Evolutionary conservation across 2,329 filamentous ascomycete genomes (phyloP), one percentile per base, ranked within the genome.

Genomic region (Xylaria sp.): DNA sequence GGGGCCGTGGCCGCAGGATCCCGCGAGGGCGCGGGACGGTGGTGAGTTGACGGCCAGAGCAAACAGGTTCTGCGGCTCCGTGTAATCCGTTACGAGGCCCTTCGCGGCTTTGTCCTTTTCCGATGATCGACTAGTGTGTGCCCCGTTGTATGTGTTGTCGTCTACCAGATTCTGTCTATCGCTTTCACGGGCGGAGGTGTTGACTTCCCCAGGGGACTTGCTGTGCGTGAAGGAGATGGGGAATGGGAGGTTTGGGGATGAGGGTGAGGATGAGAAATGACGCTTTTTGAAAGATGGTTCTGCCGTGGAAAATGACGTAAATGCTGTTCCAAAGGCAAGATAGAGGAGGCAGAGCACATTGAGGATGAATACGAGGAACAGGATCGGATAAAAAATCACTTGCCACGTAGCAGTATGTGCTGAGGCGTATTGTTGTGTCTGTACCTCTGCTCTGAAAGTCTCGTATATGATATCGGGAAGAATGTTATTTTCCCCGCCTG

Each of bases 31-130:
- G 38, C 49, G 50, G 59, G 71, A 71, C 0, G 71, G 66, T 12
- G 72, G 71, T 43, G 72, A 74, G 71, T 92, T 92, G 55, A 94
- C 80, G 1, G 90, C 89, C 0, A 93, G 76, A 0, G 87, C 81
- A 70, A 94, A 93, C 2, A 93, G 78, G 71, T 93, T 93, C 57
- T 89, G 86, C 0, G 91, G 89, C 70, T 94, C 91, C 0, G 88
- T 91, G 71, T 90, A 93, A 77, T 94, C 92, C 0, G 89, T 93
- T 7, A 94, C 85, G 21, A 92, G 83, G 15, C 70, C 70, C 40
- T 57, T 62, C 9, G 61, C 64, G 3, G 54, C 54, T 28, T 60
- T 64, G 35, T 28, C 14, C 37, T 14, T 19, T 23, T 38, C 35
- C 11, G 7, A 17, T 6, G 5, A 1, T 23, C 7, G 6, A 9